Evolutionary conservation across 768 basidiomycete species (phyloP).

Genomic region (Serendipita sp.): DNA sequence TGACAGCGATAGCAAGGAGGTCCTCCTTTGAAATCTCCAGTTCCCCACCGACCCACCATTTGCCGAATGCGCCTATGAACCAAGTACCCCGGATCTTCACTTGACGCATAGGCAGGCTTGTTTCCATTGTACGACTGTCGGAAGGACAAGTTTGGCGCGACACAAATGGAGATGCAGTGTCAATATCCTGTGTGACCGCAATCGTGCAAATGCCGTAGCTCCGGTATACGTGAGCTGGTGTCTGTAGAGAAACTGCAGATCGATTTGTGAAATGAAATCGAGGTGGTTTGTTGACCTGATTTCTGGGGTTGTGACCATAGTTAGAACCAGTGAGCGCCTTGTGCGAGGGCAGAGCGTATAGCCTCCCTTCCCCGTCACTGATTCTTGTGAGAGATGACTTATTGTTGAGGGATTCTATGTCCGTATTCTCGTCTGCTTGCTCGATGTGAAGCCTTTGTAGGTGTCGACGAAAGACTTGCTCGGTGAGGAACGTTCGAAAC

Average conservation of each 20-base stretch:
- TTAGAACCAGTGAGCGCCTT: neutral
- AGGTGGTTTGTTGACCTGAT: slow-evolving; percentile 12
- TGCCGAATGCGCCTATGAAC: slow-evolving; percentile 84
- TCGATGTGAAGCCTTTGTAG: slow-evolving; percentile 68
- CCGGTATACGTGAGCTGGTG: slow-evolving; percentile 77
- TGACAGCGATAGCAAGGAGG: neutral
- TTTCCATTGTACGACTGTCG: slow-evolving; percentile 10
- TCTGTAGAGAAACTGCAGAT: slow-evolving; percentile 82
- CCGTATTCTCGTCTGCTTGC: slow-evolving; percentile 35
- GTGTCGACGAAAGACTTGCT: slow-evolving; percentile 90
- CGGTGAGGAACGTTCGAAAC: slow-evolving; percentile 91
- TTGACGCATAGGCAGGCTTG: neutral
- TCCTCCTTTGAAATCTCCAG: slow-evolving; percentile 29
- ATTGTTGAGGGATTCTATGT: slow-evolving; percentile 13
- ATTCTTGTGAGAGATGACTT: slow-evolving; percentile 13
- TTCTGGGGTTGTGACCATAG: slow-evolving; percentile 9
- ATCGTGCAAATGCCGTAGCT: slow-evolving; percentile 79
- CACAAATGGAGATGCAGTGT: slow-evolving; percentile 20
- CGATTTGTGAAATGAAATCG: slow-evolving; percentile 83
- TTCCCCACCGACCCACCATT: slow-evolving; percentile 79
- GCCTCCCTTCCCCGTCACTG: neutral
- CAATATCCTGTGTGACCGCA: slow-evolving; percentile 53
- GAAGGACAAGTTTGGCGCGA: neutral
- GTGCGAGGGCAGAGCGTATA: neutral
- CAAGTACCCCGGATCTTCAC: slow-evolving; percentile 46